A percentile compares a stretch with the other conserved stretches of the same genome.
These are phyloP conservation scores for Ogataea allantospora DNA, from an alignment of 805 yeast species.

Conservation along the genomic window DNA sequence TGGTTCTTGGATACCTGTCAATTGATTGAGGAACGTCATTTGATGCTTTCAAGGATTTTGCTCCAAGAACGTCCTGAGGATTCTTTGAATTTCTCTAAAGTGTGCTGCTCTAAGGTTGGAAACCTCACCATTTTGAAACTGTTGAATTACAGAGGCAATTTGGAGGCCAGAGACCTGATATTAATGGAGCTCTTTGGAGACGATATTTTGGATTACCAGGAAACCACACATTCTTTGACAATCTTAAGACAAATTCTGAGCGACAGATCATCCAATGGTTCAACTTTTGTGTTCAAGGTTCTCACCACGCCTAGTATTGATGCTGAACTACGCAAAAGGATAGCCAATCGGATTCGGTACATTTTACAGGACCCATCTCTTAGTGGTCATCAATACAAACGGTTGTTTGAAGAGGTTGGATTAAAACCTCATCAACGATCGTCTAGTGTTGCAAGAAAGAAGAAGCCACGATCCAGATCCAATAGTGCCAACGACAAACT, in stretches of 20 bases:
- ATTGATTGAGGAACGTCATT: conserved; percentile 57
- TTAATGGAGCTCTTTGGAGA: conserved; percentile 66
- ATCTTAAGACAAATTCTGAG: conserved; percentile 50
- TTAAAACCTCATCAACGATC: conserved; percentile 37
- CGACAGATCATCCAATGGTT: conserved; percentile 64
- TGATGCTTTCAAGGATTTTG: conserved; percentile 42
- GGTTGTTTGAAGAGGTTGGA: conserved; percentile 91
- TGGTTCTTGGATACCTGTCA: conserved; percentile 91
- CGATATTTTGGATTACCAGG: conserved; percentile 28
- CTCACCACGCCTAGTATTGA: conserved; percentile 70
- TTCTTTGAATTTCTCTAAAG: conserved; percentile 18
- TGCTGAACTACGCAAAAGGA: conserved; percentile 52
- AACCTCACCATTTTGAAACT: conserved; percentile 79
- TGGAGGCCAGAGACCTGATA: conserved; percentile 57
- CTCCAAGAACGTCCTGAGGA: conserved; percentile 17
- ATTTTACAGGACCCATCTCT: conserved; percentile 61
- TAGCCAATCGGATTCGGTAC: conserved; percentile 59
- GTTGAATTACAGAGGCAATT: conserved; percentile 65
- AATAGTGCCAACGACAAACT: conserved; percentile 23
- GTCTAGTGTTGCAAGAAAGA: conserved; percentile 24
- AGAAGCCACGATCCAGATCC: conserved; percentile 28
- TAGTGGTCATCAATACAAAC: conserved; percentile 68
- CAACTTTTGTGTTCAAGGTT: conserved; percentile 76
- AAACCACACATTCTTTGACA: conserved; percentile 17
- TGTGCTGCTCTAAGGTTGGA: conserved; percentile 60